phyloP scores from a whole-genome alignment of 352 stramenopile genomes.

The Phytophthora sojae region DNA sequence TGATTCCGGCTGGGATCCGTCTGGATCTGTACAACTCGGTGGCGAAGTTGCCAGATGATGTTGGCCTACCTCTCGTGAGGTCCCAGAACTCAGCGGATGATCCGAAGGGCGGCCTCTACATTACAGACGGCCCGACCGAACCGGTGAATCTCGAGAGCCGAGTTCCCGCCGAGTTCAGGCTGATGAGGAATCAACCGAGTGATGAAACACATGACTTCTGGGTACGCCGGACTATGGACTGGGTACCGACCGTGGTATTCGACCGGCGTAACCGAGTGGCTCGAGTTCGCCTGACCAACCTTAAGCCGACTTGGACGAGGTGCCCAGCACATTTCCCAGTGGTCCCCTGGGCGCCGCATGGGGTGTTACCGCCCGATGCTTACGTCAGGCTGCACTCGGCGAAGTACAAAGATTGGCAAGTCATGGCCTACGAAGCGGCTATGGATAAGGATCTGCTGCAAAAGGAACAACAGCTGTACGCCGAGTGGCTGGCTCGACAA shows the following conservation, averaged over 20 bases:
- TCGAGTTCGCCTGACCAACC: slow-evolving; percentile 56
- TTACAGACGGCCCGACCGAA: neutral
- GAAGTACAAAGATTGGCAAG: neutral
- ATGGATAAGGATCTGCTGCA: neutral
- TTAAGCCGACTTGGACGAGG: slow-evolving; percentile 90
- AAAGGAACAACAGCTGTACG: slow-evolving; percentile 2
- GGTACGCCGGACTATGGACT: neutral
- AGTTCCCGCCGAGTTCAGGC: slow-evolving; percentile 41
- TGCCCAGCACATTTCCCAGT: slow-evolving; percentile 93
- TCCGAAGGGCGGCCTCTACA: neutral
- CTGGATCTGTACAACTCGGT: no score
- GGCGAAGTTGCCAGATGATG: no score
- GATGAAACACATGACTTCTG: neutral
- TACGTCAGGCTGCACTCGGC: neutral
- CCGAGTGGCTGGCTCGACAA: neutral
- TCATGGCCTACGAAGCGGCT: neutral
- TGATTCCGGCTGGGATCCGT: no score
- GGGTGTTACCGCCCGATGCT: neutral
- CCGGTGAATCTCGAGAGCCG: slow-evolving; percentile 1
- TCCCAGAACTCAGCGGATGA: no score
- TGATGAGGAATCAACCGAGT: neutral
- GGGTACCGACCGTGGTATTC: slow-evolving; percentile 52
- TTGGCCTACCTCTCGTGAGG: no score
- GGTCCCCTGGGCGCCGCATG: neutral
- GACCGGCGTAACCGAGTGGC: slow-evolving; percentile 67